Evolutionary conservation across 2,329 filamentous ascomycete genomes (phyloP).

Genomic region (Cryphonectria radicalis): DNA sequence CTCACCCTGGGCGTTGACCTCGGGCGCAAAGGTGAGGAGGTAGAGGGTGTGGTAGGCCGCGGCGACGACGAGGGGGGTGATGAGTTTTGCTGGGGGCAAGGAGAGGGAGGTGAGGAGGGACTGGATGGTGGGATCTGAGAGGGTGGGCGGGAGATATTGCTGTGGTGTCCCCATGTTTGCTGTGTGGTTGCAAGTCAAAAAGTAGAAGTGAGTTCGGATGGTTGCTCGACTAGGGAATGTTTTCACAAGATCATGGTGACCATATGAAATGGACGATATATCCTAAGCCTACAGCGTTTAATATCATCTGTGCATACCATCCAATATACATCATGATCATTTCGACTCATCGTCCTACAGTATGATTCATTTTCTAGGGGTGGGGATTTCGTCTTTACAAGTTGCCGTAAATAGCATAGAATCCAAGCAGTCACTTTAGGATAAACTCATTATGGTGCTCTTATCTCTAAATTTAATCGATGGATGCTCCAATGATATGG

Average conservation of each 20-base stretch:
- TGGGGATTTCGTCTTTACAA: background rate
- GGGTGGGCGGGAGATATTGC: slow-evolving; percentile 9
- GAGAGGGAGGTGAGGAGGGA: slow-evolving; percentile 29
- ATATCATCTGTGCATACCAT: background rate
- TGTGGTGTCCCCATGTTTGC: background rate
- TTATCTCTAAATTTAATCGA: background rate
- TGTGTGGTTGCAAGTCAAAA: background rate
- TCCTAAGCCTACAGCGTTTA: background rate
- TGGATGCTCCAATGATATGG: background rate
- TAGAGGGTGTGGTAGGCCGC: slow-evolving; percentile 38
- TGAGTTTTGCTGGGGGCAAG: slow-evolving; percentile 29
- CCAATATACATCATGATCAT: background rate
- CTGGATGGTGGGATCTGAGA: slow-evolving; percentile 26
- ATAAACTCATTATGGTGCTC: too few species aligned
- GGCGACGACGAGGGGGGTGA: slow-evolving; percentile 31
- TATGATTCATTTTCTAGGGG: background rate
- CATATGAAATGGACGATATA: background rate
- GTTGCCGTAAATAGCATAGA: background rate
- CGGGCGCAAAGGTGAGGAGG: slow-evolving; percentile 30
- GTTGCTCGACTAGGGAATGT: background rate
- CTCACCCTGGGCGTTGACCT: background rate
- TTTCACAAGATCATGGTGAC: background rate
- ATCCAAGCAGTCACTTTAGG: background rate
- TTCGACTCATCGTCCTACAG: background rate
- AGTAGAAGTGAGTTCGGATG: background rate